Base-by-base conservation (phyloP, 2,329 filamentous ascomycete genomes). In the Epichloe typhina region DNA sequence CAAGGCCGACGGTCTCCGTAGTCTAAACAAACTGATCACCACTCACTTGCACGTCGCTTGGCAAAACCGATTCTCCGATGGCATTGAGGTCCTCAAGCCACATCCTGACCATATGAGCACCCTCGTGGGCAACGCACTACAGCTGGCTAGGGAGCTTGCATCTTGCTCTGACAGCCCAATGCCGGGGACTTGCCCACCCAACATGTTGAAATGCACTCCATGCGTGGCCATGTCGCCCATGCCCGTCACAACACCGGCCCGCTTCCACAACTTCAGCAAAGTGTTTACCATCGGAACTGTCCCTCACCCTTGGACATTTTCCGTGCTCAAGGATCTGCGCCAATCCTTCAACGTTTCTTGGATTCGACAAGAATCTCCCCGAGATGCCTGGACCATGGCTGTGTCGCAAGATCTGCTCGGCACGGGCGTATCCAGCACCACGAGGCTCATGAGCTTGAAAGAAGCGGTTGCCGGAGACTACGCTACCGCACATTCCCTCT, bases 271-370 rank as follows among this genome's bases (percentile, higher is more conserved):
- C 65, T 76, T 75, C 4, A 82, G 83, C 13, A 74, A 73, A 1
- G 63, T 84, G 15, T 97, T 89, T 70, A 88, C 85, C 3, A 86
- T 98, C 55, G 89, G 85, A 53, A 86, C 83, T 0, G 84, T 97
- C 12, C 91, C 91, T 0, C 93, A 98, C 64, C 93, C 93, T 0
- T 95, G 89, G 71, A 96, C 90, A 1, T 74, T 88, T 41, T 77
- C 82, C 50, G 78, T 81, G 12, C 72, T 97, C 17, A 75, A 80
- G 52, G 75, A 80, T 55, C 75, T 80, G 52, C 74, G 78, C 40
- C 73, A 80, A 2, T 69, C 74, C 2, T 70, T 87, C 46, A 83
- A 83, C 46, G 68, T 83, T 1, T 66, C 72, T 7, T 84, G 80
- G 71, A 77, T 90, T 54, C 78, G 84, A 44, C 75, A 82, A 52